Evolutionary conservation across 2,329 filamentous ascomycete species (phyloP).

Genomic region (Pseudodiploospora longispora): DNA sequence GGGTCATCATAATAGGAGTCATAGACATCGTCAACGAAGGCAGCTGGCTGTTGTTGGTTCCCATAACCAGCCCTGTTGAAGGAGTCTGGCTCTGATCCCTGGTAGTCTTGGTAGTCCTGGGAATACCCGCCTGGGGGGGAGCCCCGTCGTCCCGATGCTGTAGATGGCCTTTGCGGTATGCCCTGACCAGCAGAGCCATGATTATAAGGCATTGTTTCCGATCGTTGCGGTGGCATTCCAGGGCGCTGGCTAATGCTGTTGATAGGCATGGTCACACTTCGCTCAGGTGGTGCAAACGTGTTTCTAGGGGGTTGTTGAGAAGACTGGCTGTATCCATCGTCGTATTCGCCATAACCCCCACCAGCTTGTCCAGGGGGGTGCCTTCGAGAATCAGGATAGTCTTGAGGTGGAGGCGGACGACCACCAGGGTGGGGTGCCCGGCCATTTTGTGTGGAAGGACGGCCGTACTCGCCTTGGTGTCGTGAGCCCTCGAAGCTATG

Average conservation of each 20-base stretch:
- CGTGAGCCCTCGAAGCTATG: constrained; percentile 19
- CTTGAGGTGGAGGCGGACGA: constrained; percentile 21
- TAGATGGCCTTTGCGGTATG: constrained; percentile 31
- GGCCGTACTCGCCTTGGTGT: constrained; percentile 18
- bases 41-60: constrained; percentile 22
- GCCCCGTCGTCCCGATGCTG: constrained; percentile 2
- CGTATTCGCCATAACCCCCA: constrained; percentile 18
- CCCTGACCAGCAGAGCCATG: constrained; percentile 44
- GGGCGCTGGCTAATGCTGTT: constrained; percentile 38
- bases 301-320: constrained; percentile 25
- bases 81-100: constrained; percentile 18
- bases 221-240: constrained; percentile 38
- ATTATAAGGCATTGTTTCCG: constrained; percentile 46
- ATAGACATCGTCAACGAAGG: constrained; percentile 44
- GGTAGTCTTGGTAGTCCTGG: constrained; percentile 26
- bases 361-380: constrained; percentile 19
- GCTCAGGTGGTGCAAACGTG: constrained; percentile 42
- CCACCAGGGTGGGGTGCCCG: constrained; percentile 14
- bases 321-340: constrained; percentile 16
- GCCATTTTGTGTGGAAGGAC: neutral
- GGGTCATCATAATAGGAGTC: constrained; percentile 44
- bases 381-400: constrained; percentile 22
- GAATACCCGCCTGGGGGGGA: too few relatives aligned
- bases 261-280: constrained; percentile 55
- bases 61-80: constrained; percentile 27